Base-by-base conservation (phyloP, 768 basidiomycete genomes). In the Dacryopinax spathularia region DNA sequence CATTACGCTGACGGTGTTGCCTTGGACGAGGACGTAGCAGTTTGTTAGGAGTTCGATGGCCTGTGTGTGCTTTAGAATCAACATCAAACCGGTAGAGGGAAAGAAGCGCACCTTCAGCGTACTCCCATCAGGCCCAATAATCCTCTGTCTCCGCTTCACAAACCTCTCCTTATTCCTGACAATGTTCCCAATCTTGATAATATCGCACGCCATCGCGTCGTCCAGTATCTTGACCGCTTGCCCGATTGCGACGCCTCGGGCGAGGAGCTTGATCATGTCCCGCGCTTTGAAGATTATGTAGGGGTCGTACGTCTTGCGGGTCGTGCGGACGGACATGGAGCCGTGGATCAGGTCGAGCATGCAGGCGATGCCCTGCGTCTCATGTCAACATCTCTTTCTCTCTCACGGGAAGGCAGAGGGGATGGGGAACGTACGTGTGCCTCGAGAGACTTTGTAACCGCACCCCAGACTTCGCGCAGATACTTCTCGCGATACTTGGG, bases 401-500 rank as follows among this genome's bases (percentile, higher is more conserved):
- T 34, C n/a, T 18, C 44, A 27, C 15, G 15, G 3, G n/a, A 13
- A 29, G 35, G 29, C 18, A 22, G 36, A 62, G 15, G 35, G 13
- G 35, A 22, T 41, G 65, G 16, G 18, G 12, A 18, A 70, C 79
- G 56, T 69, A 91, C 92, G 74, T 92, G 85, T 16, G 83, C 67
- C 41, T 97, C 93, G 59, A 99, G 74, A 12, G 89, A 83, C 64
- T 82, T 81, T 0, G 93, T 95, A 12, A 95, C 89, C 1, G 86
- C 87, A 67, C 88, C 85, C 96, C 96, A 99, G 60, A 89, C 86
- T 73, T 98, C 92, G 43, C 92, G 83, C 60, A 99, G 77, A 71
- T 98, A 98, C 71, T 88, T 92, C 81, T 99, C 96, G 68, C 96
- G 84, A 72, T 98, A 98, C 75, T 96, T 98, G 13, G 96, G 96